Base-by-base conservation (phyloP, 176 grass and related monocot species). In the Chrysopogon serrulatus region DNA sequence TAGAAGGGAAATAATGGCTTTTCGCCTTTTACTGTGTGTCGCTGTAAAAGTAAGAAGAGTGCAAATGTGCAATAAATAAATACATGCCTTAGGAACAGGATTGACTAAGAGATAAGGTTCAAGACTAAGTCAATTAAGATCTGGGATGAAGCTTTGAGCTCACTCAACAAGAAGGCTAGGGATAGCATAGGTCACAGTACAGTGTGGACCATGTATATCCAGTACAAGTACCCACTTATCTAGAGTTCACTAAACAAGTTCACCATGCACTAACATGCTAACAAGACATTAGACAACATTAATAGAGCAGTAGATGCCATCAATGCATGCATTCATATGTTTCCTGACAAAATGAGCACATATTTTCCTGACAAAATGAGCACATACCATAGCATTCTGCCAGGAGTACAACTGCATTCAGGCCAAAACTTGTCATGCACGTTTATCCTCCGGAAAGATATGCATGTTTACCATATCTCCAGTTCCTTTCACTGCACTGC, bases 391-490 rank as follows among this genome's bases (percentile, higher is more conserved):
- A 86, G 91, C 70, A 68, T 83, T 82, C 76, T 79, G 45, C 85
- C 49, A 74, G 68, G 73, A 80, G 75, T 87, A 74, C 79, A 73
- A 49, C 56, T 70, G 83, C 81, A 75, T 53, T 60, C 77, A 78
- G 81, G 31, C 23, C 62, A 70, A n/a, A 78, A 43, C 67, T 82
- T 78, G 24, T 91, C 88, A 96, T 78, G 91, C 96, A 61, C 90
- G 91, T 79, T 99, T 99, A 87, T 99, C 91, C 83, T 96, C 96
- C 15, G 94, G 87, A 94, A 95, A 94, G 49, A 89, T 87, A 76
- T 89, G 86, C 89, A 93, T 92, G 91, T 86, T 94, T 71, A 96
- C 86, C 59, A 89, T 94, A 64, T 99, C 96, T 87, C 91, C 93
- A 32, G 92, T 94, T 89, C 91, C 93, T 83, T 92, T 94, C 73